A percentile compares a stretch with the other conserved stretches of the same genome.
Conservation (phyloP, 164 flowering plant species). For the Liriodendron chinense region DNA sequence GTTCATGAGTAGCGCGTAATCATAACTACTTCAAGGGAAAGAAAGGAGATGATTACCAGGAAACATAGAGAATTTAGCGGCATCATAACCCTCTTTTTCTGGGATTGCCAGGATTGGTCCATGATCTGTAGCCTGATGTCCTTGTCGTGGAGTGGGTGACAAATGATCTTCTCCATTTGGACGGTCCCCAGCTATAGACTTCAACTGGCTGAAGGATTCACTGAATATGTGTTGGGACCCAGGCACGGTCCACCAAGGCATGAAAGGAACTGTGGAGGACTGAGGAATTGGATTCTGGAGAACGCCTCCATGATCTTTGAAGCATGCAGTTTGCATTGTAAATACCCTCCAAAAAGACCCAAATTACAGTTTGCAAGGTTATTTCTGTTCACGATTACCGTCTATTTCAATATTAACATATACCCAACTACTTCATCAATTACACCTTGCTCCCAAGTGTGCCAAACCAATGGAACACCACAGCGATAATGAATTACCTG, state of each 20-base stretch:
- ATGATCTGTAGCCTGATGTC: background rate
- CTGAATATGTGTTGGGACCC: slow-evolving; percentile 35
- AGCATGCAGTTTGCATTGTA: slow-evolving; percentile 38
- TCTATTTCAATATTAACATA: background rate
- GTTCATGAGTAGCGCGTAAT: background rate
- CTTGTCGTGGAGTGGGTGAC: slow-evolving; percentile 17
- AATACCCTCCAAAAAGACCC: background rate
- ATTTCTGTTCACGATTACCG: background rate
- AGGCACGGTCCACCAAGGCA: slow-evolving; percentile 46
- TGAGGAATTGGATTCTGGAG: slow-evolving; percentile 35
- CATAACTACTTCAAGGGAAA: background rate
- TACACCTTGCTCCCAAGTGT: background rate
- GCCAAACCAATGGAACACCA: background rate
- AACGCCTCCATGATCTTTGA: slow-evolving; percentile 44
- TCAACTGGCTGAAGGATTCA: slow-evolving; percentile 37
- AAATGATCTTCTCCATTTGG: slow-evolving; percentile 26
- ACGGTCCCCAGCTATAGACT: slow-evolving; percentile 26
- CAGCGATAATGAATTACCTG: slow-evolving; percentile 1
- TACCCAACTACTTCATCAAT: slow-evolving; percentile 4
- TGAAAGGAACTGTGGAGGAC: slow-evolving; percentile 28
- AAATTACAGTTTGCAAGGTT: background rate
- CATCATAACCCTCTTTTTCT: slow-evolving; percentile 20
- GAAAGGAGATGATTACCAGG: slow-evolving; percentile 36
- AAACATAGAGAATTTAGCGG: slow-evolving; percentile 41
- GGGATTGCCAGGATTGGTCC: slow-evolving; percentile 16